These are phyloP conservation scores for Alternaria alternata DNA, from an alignment of 2,329 filamentous ascomycete genomes.

Conservation along the genomic window DNA sequence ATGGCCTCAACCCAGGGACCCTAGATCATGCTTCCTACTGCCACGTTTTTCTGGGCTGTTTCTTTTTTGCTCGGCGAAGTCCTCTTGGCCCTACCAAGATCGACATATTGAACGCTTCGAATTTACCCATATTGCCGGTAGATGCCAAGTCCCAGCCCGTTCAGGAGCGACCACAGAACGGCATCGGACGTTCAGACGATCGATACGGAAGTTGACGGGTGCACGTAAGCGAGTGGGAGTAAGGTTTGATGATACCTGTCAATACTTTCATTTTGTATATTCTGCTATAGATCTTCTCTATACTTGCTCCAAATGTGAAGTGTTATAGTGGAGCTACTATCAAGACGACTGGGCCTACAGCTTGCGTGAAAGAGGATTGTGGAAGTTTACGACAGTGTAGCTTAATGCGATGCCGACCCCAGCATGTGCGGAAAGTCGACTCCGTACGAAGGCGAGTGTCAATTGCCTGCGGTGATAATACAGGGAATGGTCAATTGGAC, in stretches of 20 bases:
- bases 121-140: slow-evolving; percentile 23
- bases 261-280: neutral
- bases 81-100: slow-evolving; percentile 10
- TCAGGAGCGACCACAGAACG: slow-evolving; percentile 7
- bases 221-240: slow-evolving; percentile 1
- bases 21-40: slow-evolving; percentile 2
- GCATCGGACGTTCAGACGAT: neutral
- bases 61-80: slow-evolving; percentile 1
- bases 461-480: neutral
- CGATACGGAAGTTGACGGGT: neutral
- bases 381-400: neutral
- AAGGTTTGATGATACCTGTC: neutral
- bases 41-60: slow-evolving; percentile 10
- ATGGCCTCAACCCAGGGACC: slow-evolving; percentile 2
- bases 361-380: neutral
- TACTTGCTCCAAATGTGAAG: neutral
- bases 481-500: neutral
- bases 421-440: slow-evolving; percentile 2
- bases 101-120: slow-evolving; percentile 9
- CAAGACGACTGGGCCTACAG: neutral
- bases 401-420: slow-evolving; percentile 2
- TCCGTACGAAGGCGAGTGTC: slow-evolving; percentile 1
- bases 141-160: slow-evolving; percentile 3
- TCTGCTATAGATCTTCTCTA: neutral
- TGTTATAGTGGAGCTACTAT: neutral